Evolutionary conservation across 2,329 filamentous ascomycete species (phyloP), one percentile per base, ranked within the genome.

Genomic region (Paradendryphiella salina): DNA sequence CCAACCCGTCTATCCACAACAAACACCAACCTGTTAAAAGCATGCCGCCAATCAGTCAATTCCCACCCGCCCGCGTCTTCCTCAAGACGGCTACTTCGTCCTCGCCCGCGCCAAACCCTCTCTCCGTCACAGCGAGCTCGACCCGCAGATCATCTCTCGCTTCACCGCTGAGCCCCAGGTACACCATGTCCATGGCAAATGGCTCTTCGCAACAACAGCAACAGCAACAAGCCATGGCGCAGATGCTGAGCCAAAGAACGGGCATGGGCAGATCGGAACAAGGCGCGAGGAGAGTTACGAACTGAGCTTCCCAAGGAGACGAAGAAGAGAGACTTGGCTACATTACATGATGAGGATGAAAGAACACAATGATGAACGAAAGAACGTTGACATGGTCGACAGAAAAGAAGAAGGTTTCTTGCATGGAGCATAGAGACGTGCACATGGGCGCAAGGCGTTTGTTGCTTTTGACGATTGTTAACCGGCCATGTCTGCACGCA

Each of bases 31-130:
- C 29, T 31, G 32, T 44, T 5, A 32, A 21, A 36, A 52, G 28
- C 39, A 70, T 70, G 66, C 66, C 66, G 61, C 56, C 66, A 46
- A 57, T 70, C 50, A 67, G 64, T 54, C 64, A 68, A 59, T 67
- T 70, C 48, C 66, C 66, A 11, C 65, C 66, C 9, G 66, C 66
- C 4, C 60, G 66, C 15, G 64, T 69, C 55, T 70, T 67, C 45
- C 52, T 70, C 46, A 67, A 70, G 43, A 56, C 50, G 4, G 41
- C 54, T 15, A 15, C 47, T 9, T 35, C 44, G 4, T 38, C 56
- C 17, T n/a, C 39, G 9, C 29, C 39, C 17, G 39, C 46, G 5
- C 38, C 57, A 38, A 46, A 46, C 7, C 32, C 54, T 37, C 50
- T 50, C 14, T 39, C 44, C 15, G 41, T 34, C 17, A 33, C 42